phyloP scores from a whole-genome alignment of 306 rosid genomes.

The Delonix regia region DNA sequence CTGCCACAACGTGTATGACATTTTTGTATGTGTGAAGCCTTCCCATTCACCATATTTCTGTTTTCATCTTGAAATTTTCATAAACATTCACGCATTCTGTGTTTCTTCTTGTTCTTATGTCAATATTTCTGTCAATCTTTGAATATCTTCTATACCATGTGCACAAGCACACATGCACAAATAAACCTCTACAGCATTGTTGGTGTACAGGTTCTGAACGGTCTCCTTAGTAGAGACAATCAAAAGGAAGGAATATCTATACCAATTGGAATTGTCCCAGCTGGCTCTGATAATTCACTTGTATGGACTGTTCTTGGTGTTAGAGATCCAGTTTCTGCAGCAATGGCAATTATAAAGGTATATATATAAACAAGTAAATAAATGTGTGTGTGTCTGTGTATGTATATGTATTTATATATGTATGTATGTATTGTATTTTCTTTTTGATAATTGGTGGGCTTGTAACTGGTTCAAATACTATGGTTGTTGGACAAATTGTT shows the following conservation, averaged over 20 bases:
- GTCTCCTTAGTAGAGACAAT: constrained; percentile 93
- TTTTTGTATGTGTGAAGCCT: background rate
- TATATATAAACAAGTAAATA: no score
- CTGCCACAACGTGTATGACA: background rate
- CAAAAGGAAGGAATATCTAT: constrained; percentile 98
- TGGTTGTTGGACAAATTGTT: background rate
- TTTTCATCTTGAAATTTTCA: background rate
- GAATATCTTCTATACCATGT: background rate
- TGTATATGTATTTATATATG: background rate
- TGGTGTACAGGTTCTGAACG: constrained; percentile 86
- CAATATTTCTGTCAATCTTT: background rate
- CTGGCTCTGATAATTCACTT: constrained; percentile 97
- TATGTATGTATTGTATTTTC: no score
- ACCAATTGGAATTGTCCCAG: constrained; percentile 98
- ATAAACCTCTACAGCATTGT: constrained; percentile 28
- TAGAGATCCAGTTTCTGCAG: constrained; percentile 95
- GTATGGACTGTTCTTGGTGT: constrained; percentile 99
- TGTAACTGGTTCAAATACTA: constrained; percentile 20
- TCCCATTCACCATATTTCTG: background rate
- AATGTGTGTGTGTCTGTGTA: no score
- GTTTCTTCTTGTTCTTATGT: background rate
- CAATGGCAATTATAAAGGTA: constrained; percentile 99
- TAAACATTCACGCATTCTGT: background rate
- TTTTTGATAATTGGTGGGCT: constrained; percentile 18
- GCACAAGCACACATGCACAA: background rate